phyloP scores from a whole-genome alignment of 768 basidiomycete species.

The Hydnomerulius pinastri region DNA sequence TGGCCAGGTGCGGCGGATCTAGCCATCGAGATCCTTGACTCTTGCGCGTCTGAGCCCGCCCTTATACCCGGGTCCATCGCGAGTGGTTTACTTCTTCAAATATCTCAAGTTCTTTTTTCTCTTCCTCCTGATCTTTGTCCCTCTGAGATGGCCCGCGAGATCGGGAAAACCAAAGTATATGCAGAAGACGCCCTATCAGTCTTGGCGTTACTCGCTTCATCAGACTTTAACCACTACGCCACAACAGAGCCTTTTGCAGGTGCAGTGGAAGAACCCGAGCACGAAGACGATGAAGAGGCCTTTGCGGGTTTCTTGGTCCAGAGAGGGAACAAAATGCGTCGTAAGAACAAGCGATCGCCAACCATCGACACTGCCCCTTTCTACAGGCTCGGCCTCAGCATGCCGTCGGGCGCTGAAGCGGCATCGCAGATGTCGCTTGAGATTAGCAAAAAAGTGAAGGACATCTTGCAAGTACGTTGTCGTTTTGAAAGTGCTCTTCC shows the following conservation, averaged over 20 bases:
- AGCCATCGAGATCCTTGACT: conserved; percentile 30
- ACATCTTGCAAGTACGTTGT: conserved; percentile 30
- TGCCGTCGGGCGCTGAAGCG: conserved; percentile 29
- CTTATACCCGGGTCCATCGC: conserved; percentile 23
- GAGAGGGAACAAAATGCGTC: conserved; percentile 29
- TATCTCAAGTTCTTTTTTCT: conserved; percentile 28
- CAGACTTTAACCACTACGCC: conserved; percentile 7
- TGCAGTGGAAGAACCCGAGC: conserved; percentile 3
- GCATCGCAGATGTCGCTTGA: conserved; percentile 9
- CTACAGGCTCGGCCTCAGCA: conserved; percentile 23
- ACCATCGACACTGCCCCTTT: conserved; percentile 32
- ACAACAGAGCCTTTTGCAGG: not conserved
- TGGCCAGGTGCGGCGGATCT: conserved; percentile 15
- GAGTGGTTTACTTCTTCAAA: conserved; percentile 20
- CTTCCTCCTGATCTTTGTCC: conserved; percentile 20
- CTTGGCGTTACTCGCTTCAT: conserved; percentile 15
- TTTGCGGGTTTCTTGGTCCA: conserved; percentile 5
- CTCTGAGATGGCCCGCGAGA: conserved; percentile 5
- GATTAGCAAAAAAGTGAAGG: conserved; percentile 27
- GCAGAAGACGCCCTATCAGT: conserved; percentile 26
- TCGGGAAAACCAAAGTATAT: conserved; percentile 23
- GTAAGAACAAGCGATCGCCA: conserved; percentile 9
- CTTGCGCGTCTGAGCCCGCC: conserved; percentile 32
- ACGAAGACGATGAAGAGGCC: conserved; percentile 2
- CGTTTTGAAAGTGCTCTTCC: not conserved